These are phyloP conservation scores for Rhizopus sp. DNA, from an alignment of 371 early-diverging fungal genomes.

Conservation along the genomic window DNA sequence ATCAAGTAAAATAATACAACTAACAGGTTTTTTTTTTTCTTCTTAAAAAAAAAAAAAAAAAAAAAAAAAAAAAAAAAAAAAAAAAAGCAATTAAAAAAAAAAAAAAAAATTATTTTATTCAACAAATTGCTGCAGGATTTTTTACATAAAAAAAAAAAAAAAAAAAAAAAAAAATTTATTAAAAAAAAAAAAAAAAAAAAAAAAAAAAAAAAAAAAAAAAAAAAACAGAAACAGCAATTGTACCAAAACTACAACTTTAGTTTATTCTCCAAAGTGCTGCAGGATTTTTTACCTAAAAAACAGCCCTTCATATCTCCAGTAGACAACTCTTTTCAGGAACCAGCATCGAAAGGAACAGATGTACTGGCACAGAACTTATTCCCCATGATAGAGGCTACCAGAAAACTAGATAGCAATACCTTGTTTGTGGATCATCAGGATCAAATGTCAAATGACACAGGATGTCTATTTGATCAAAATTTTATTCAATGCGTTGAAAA, in stretches of 20 bases:
- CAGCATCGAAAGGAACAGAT: slow-evolving; percentile 1
- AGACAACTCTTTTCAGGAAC: not conserved
- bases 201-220: not conserved
- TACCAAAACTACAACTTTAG: not conserved
- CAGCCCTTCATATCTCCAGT: slow-evolving; percentile 8
- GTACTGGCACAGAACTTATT: slow-evolving; percentile 4
- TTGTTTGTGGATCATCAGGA: not conserved
- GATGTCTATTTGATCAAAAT: slow-evolving; percentile 22
- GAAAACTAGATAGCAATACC: not conserved
- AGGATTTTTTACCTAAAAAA: not conserved
- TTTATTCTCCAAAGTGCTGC: not conserved
- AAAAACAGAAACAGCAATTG: not conserved
- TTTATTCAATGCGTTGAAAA: slow-evolving; percentile 13
- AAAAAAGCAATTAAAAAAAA: too few relatives aligned
- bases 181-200: not conserved
- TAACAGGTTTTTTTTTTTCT: not conserved
- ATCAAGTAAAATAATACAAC: not conserved
- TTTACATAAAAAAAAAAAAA: too few relatives aligned
- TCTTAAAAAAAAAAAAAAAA: too few relatives aligned
- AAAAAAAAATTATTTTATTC: too few relatives aligned
- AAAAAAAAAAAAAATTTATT: too few relatives aligned
- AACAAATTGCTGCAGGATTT: too few relatives aligned
- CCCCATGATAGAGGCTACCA: slow-evolving; percentile 1
- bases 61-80: too few relatives aligned
- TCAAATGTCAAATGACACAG: slow-evolving; percentile 3